Conservation (phyloP, 352 stramenopile species). For the Phytophthora fragariaefolia region DNA sequence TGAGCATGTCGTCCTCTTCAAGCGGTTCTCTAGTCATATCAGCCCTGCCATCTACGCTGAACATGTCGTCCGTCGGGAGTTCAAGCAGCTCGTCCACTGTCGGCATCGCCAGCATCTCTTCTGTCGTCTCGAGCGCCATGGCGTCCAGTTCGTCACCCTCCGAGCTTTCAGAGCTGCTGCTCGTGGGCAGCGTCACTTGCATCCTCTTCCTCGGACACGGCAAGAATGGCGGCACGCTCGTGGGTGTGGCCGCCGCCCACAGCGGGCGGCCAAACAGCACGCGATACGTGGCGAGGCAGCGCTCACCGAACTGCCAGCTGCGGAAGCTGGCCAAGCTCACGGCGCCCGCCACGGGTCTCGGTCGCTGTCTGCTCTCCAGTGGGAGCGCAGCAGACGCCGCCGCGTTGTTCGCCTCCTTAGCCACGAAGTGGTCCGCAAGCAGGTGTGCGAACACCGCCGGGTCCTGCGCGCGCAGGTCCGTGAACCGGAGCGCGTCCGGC, state of each 20-base stretch:
- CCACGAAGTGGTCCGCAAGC: conserved; percentile 39
- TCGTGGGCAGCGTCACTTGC: conserved; percentile 26
- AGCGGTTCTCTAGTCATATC: background rate
- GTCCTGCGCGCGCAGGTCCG: conserved; percentile 28
- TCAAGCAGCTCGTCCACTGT: conserved; percentile 33
- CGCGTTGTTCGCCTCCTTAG: conserved; percentile 13
- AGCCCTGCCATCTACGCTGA: conserved; percentile 18
- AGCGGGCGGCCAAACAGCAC: conserved; percentile 53
- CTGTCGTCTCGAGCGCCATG: background rate
- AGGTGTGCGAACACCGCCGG: conserved; percentile 32
- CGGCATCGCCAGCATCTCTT: conserved; percentile 24
- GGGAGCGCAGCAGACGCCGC: background rate
- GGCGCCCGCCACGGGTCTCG: conserved; percentile 28
- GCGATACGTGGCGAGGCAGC: conserved; percentile 53
- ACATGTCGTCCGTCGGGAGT: conserved; percentile 30
- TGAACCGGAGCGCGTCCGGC: conserved; percentile 13
- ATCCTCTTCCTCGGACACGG: conserved; percentile 30
- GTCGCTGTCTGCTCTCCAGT: too few relatives aligned
- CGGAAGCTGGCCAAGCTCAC: conserved; percentile 33
- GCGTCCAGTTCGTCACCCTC: background rate
- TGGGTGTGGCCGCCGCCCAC: conserved; percentile 13
- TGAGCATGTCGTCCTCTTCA: conserved; percentile 25
- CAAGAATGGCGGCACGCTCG: background rate
- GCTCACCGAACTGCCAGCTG: conserved; percentile 36
- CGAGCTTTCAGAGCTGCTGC: conserved; percentile 27